Evolutionary conservation across 371 early-diverging fungal genomes (phyloP).

Genomic region (Encephalitozoon intestinalis): DNA sequence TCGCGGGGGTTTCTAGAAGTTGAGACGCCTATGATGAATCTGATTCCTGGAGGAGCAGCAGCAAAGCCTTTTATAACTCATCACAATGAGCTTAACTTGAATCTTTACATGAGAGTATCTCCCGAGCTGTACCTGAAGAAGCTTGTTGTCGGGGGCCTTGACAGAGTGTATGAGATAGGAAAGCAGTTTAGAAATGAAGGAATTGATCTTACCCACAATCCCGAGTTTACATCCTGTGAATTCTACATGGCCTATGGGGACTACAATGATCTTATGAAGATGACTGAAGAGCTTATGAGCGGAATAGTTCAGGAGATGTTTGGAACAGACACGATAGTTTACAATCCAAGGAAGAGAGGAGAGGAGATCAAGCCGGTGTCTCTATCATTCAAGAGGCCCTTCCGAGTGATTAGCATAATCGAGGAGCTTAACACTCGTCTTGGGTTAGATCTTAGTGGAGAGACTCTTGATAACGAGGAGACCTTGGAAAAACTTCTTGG

Average conservation of each 20-base stretch:
- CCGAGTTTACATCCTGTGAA: constrained; percentile 97
- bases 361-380: constrained; percentile 64
- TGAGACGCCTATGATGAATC: constrained; percentile 99
- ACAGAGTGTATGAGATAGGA: constrained; percentile 97
- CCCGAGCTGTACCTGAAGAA: constrained; percentile 95
- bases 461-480: constrained; percentile 70
- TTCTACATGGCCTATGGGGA: constrained; percentile 99
- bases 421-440: constrained; percentile 78
- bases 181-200: constrained; percentile 98
- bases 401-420: constrained; percentile 84
- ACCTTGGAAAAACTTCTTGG: constrained; percentile 76
- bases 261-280: constrained; percentile 81
- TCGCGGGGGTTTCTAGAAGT: constrained; percentile 89
- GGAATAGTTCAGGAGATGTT: constrained; percentile 80
- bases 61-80: constrained; percentile 98
- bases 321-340: constrained; percentile 75
- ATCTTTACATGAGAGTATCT: constrained; percentile 93
- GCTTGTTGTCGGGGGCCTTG: constrained; percentile 93
- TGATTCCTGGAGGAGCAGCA: constrained; percentile 95
- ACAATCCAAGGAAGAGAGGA: constrained; percentile 79
- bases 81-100: constrained; percentile 94
- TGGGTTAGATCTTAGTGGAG: constrained; percentile 71
- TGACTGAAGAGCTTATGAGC: constrained; percentile 80
- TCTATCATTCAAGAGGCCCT: constrained; percentile 89
- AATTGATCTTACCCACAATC: constrained; percentile 98